Conservation (phyloP, 2,329 filamentous ascomycete species). For the Venturia oleaginea region DNA sequence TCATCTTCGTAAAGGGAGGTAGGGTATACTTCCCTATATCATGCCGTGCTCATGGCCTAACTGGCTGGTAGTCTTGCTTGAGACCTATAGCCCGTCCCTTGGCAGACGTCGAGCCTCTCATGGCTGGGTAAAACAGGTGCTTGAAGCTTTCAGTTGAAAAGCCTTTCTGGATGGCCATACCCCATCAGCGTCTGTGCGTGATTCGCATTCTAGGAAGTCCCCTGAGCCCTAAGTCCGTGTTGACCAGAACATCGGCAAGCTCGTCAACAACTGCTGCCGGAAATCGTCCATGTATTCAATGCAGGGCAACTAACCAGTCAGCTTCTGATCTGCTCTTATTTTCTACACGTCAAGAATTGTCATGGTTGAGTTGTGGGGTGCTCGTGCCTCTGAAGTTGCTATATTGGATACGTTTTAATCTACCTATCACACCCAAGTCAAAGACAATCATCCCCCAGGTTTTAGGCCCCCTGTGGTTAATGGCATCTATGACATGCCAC, state of each 20-base stretch:
- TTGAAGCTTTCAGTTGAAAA: background rate
- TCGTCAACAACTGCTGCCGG: background rate
- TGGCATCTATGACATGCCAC: background rate
- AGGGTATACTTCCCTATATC: background rate
- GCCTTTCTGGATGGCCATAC: background rate
- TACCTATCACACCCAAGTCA: background rate
- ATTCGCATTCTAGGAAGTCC: background rate
- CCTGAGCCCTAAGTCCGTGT: background rate
- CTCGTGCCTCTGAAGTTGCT: background rate
- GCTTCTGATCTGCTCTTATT: background rate
- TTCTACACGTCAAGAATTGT: background rate
- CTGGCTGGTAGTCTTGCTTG: background rate
- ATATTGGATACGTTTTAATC: constrained; percentile 3
- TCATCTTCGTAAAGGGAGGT: background rate
- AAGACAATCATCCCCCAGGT: background rate
- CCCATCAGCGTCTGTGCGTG: background rate
- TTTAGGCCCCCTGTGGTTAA: background rate
- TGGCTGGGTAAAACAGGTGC: background rate
- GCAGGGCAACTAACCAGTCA: background rate
- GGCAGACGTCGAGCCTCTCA: background rate
- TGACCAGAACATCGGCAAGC: background rate
- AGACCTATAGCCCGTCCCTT: background rate
- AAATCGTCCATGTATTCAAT: background rate
- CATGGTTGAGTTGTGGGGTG: background rate
- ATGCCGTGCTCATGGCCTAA: background rate